Base-by-base conservation (phyloP, 768 basidiomycete species). In the Suillus cothurnatus region DNA sequence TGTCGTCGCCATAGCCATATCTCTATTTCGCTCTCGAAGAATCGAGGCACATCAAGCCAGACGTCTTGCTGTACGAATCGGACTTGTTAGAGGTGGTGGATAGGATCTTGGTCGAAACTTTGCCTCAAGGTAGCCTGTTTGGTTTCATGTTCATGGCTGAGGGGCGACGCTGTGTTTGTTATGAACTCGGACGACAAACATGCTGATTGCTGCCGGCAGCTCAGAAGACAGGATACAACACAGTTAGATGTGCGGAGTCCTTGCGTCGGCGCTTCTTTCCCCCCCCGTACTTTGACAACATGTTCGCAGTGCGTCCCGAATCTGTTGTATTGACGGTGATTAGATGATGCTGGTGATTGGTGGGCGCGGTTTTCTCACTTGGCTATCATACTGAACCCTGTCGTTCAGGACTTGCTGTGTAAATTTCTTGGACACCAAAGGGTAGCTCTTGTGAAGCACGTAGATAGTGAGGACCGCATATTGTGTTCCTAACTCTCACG, bases 11-110 rank as follows among this genome's bases (percentile, higher is more conserved):
- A 74, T 95, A 31, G 78, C 81, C 26, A 77, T 94, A 21, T 81
- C 95, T 43, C 82, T 92, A 61, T 81, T 87, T 63, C 83, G 95
- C 55, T 88, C 90, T 52, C 86, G 85, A 68, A 82, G 86, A 68
- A 77, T 93, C 65, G 87, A 90, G 57, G 81, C 88, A 28, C 79
- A 88, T 67, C 94, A 95, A 62, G 92, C 94, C 61, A 82, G 92
- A 64, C 87, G 90, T 73, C 80, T 97, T 43, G 95, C 94, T 57
- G 95, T 92, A 14, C 82, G 94, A 68, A 97, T 97, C 64, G 94
- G 94, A 0, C 77, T 93, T 31, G 81, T 81, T 21, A 82, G 86
- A 67, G 78, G 76, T 56, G 62, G 66, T 60, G 68, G 69, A 49
- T 38, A 59, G 19, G 67, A 64, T 43, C 49, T 56, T 19, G 38